phyloP scores from a whole-genome alignment of 1,139 yeast genomes.

The Debaryomyces fabryi region DNA sequence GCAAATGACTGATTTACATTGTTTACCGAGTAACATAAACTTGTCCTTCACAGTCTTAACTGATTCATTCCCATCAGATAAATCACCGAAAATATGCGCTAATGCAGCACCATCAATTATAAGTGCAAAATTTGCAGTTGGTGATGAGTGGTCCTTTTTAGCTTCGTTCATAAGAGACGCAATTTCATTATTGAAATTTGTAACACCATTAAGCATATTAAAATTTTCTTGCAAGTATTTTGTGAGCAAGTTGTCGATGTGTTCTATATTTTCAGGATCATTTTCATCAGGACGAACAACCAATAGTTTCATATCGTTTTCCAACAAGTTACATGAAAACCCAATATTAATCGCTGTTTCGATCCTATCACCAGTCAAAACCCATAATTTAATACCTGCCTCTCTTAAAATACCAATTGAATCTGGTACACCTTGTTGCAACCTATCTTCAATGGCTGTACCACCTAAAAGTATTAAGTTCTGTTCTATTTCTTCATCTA shows the following conservation, averaged over 20 bases:
- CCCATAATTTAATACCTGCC: constrained; percentile 97
- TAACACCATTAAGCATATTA: constrained; percentile 26
- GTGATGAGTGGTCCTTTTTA: constrained; percentile 52
- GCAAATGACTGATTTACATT: constrained; percentile 62
- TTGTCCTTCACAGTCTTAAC: constrained; percentile 33
- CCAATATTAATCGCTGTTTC: constrained; percentile 99
- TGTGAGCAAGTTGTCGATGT: constrained; percentile 40
- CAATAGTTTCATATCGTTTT: constrained; percentile 82
- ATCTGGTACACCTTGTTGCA: constrained; percentile 96
- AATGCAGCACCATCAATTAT: constrained; percentile 62
- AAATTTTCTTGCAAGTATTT: constrained; percentile 46
- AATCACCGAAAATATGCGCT: constrained; percentile 39
- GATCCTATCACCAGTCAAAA: constrained; percentile 94
- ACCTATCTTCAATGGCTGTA: constrained; percentile 95
- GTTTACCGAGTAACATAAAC: constrained; percentile 58
- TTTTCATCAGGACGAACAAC: constrained; percentile 56
- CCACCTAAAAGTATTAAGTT: constrained; percentile 82
- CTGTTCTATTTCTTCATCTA: constrained; percentile 80
- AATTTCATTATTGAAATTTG: constrained; percentile 27
- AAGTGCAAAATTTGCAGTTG: constrained; percentile 49
- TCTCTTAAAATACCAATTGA: constrained; percentile 80
- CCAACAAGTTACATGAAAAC: constrained; percentile 87
- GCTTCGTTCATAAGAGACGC: constrained; percentile 44
- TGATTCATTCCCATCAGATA: constrained; percentile 21
- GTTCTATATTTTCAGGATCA: constrained; percentile 26